Percentiles rank a stretch among this genome's conserved stretches.
These are phyloP conservation scores for Backusella luteola DNA, from an alignment of 192 early-diverging fungal genomes.

Conservation along the genomic window DNA sequence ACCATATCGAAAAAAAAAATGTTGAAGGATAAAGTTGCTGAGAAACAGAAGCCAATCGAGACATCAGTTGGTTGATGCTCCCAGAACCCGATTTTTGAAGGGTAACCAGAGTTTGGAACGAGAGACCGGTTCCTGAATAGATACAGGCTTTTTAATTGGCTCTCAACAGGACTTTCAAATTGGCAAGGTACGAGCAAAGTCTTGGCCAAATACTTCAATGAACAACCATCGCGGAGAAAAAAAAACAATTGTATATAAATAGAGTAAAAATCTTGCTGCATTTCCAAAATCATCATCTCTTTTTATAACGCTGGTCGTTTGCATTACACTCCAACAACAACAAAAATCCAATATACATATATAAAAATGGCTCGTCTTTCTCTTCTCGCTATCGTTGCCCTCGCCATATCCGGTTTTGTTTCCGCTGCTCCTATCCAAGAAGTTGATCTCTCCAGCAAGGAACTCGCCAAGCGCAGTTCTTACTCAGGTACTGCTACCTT, in stretches of 20 bases:
- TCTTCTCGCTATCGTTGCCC: not conserved
- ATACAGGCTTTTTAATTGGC: not conserved
- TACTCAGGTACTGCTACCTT: constrained; percentile 1
- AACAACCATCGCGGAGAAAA: not conserved
- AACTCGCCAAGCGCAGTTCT: not conserved
- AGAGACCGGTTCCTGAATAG: not conserved
- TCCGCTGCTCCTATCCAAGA: not conserved
- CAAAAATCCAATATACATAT: not conserved
- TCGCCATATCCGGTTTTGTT: not conserved
- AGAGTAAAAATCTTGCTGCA: not conserved
- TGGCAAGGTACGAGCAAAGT: not conserved
- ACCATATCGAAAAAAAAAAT: not conserved
- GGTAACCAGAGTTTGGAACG: not conserved
- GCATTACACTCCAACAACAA: not conserved
- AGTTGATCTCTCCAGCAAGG: not conserved
- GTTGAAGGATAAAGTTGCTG: not conserved
- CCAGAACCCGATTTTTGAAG: not conserved
- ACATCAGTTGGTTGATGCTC: too few relatives aligned
- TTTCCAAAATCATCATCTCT: not conserved
- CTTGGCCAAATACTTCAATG: not conserved
- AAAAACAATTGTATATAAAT: too few relatives aligned
- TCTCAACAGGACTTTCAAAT: not conserved
- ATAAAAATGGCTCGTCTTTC: not conserved
- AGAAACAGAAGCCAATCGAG: not conserved
- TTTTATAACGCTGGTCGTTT: not conserved